These are phyloP conservation scores for Eimeria necatrix DNA, from an alignment of 169 alveolate species.

Conservation along the genomic window DNA sequence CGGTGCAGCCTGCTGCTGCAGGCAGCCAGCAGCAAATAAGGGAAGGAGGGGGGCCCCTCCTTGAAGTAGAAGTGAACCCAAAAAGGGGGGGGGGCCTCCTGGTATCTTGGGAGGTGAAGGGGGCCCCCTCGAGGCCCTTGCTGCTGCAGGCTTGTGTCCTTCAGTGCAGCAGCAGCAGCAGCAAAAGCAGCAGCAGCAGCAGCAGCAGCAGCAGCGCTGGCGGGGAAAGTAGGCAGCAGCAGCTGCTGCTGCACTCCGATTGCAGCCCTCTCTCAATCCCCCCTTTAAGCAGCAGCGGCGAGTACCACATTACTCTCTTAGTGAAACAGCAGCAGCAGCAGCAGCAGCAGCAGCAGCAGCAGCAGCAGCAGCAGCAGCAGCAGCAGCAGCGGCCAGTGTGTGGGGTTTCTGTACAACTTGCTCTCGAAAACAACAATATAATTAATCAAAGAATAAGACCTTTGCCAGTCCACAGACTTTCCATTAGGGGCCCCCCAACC, in stretches of 20 bases:
- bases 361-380: neutral
- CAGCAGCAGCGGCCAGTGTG: neutral
- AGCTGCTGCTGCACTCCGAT: slow-evolving; percentile 16
- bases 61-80: neutral
- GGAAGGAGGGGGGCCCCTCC: slow-evolving; percentile 20
- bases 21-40: neutral
- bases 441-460: neutral
- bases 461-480: slow-evolving; percentile 2
- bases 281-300: slow-evolving; percentile 23
- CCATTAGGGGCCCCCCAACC: neutral
- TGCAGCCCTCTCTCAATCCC: neutral
- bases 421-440: neutral
- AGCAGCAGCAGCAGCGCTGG: too few relatives aligned
- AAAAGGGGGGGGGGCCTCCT: neutral
- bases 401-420: slow-evolving; percentile 58
- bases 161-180: slow-evolving; percentile 38
- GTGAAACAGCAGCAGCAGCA: slow-evolving; percentile 39
- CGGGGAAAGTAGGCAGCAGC: too few relatives aligned
- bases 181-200: slow-evolving; percentile 32
- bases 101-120: neutral
- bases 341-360: slow-evolving; percentile 54
- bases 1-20: neutral
- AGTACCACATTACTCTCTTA: slow-evolving; percentile 36
- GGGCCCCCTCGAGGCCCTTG: slow-evolving; percentile 34
- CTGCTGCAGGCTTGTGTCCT: slow-evolving; percentile 26